Conservation (phyloP, 139 green algal genomes). For the Klebsormidium nitens region DNA sequence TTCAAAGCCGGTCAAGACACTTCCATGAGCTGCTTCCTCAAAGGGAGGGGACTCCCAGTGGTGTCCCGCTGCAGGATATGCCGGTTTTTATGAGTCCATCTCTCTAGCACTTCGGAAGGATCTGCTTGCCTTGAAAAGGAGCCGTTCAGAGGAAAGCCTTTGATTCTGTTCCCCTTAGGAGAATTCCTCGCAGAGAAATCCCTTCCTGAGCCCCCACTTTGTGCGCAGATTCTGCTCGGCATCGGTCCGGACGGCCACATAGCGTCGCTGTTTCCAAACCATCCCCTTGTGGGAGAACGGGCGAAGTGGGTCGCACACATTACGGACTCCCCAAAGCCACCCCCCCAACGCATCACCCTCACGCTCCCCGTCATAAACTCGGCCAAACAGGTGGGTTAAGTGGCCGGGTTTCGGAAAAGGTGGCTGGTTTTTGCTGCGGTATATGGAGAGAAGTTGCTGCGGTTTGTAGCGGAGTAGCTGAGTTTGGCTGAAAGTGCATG, state of each 20-base stretch:
- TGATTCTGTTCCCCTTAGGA: no score
- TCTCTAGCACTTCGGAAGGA: no score
- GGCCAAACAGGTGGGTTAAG: conserved; percentile 20
- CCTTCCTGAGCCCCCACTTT: background rate
- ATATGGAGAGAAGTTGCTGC: background rate
- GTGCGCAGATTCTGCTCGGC: conserved; percentile 55
- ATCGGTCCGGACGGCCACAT: conserved; percentile 96
- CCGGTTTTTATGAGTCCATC: no score
- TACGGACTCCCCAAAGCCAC: conserved; percentile 90
- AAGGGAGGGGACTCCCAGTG: no score
- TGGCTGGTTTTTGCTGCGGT: background rate
- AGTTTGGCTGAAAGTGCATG: no score
- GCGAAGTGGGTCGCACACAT: conserved; percentile 80
- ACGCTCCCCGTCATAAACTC: conserved; percentile 39
- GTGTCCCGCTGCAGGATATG: no score
- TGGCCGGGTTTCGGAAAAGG: background rate
- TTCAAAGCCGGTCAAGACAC: no score
- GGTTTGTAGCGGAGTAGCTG: no score
- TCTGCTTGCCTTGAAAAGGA: no score
- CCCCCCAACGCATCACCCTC: conserved; percentile 92
- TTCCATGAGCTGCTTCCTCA: no score
- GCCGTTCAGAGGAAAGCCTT: no score
- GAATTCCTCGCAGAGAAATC: no score
- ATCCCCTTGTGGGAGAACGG: conserved; percentile 39
- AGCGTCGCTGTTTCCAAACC: conserved; percentile 89